Conservation (phyloP, 176 grass and related monocot genomes). For the Dactylis glomerata region DNA sequence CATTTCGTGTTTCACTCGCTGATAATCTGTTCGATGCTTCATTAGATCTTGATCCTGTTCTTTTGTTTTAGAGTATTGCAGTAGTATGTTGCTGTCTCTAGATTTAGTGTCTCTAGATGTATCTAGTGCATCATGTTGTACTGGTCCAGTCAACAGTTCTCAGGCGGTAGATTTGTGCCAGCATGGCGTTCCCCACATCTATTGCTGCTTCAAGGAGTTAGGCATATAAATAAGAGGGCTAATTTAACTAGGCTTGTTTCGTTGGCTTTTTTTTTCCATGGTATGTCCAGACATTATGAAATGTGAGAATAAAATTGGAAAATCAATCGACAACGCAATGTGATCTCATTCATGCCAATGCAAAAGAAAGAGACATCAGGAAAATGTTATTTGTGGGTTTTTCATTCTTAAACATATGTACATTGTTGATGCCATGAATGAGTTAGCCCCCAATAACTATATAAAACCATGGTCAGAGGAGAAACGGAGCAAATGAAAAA, state of each 20-base stretch:
- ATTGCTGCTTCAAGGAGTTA: conserved; percentile 14
- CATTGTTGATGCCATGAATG: neutral
- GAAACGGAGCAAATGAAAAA: neutral
- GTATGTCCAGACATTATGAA: neutral
- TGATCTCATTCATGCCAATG: neutral
- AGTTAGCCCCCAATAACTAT: neutral
- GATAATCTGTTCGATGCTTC: neutral
- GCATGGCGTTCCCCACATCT: neutral
- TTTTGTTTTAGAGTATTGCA: neutral
- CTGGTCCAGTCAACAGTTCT: neutral
- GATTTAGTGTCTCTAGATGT: neutral
- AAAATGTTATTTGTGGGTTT: neutral
- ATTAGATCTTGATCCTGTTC: neutral
- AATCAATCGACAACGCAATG: neutral
- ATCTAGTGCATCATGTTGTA: neutral
- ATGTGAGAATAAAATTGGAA: neutral
- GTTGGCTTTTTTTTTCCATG: neutral
- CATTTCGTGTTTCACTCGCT: neutral
- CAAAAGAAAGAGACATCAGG: neutral
- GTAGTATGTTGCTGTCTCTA: neutral
- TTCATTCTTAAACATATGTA: neutral
- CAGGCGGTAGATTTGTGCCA: neutral
- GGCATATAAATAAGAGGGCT: neutral
- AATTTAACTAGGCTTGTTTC: neutral
- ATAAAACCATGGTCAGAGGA: neutral